Conservation (phyloP, 805 yeast genomes). For the Zygotorulaspora chibaensis region DNA sequence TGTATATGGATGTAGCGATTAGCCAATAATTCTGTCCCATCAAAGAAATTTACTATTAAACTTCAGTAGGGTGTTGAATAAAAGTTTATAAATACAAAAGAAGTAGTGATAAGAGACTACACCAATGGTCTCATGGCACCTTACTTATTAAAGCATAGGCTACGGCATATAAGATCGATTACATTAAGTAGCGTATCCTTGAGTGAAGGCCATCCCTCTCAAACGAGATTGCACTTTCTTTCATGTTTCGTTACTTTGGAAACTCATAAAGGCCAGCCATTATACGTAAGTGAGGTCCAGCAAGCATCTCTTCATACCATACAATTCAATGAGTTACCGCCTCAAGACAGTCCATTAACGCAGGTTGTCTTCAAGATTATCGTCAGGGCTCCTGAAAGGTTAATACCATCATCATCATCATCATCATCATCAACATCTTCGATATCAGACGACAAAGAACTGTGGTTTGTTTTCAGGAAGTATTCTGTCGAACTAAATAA, state of each 20-base stretch:
- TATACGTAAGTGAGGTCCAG: slow-evolving; percentile 31
- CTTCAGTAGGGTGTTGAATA: too few species aligned
- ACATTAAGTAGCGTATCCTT: slow-evolving; percentile 19
- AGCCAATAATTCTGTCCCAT: too few species aligned
- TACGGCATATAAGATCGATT: slow-evolving; percentile 29
- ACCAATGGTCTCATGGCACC: slow-evolving; percentile 13
- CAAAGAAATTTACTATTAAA: too few species aligned
- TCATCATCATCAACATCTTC: not conserved
- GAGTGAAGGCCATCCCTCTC: slow-evolving; percentile 1
- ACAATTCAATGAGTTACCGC: slow-evolving; percentile 28
- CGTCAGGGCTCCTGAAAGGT: slow-evolving; percentile 18
- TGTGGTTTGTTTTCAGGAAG: slow-evolving; percentile 18
- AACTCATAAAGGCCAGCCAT: slow-evolving; percentile 14
- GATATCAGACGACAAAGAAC: slow-evolving; percentile 4
- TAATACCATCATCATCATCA: not conserved
- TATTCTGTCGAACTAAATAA: slow-evolving; percentile 19
- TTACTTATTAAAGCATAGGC: slow-evolving; percentile 18
- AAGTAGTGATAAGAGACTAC: not conserved
- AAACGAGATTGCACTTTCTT: slow-evolving; percentile 7
- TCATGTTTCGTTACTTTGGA: slow-evolving; percentile 26
- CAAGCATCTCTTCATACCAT: slow-evolving; percentile 12
- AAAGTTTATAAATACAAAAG: not conserved
- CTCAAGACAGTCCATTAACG: slow-evolving; percentile 13
- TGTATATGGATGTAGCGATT: too few species aligned
- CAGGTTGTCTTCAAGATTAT: slow-evolving; percentile 19